Percentiles rank a stretch among this genome's conserved stretches.
Evolutionary conservation across 805 yeast species (phyloP).

Genomic region (Kluyveromyces siamensis): DNA sequence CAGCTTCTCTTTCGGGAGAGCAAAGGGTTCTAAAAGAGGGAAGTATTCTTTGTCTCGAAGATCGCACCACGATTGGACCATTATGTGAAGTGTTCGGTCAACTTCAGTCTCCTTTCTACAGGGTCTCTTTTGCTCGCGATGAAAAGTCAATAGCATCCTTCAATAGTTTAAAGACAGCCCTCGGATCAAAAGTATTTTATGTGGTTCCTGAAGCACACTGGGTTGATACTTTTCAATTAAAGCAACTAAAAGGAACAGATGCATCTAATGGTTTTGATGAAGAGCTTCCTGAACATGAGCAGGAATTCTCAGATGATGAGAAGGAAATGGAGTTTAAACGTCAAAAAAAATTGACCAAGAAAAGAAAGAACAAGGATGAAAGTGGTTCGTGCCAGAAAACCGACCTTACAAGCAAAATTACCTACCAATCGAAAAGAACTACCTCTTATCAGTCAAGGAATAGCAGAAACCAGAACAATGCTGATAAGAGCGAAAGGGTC

Average conservation of each 20-base stretch:
- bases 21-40: slow-evolving; percentile 73
- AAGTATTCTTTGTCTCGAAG: slow-evolving; percentile 69
- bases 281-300: slow-evolving; percentile 87
- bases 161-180: slow-evolving; percentile 35
- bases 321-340: slow-evolving; percentile 66
- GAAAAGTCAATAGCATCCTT: slow-evolving; percentile 38
- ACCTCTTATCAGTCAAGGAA: slow-evolving; percentile 1
- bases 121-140: slow-evolving; percentile 39
- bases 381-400: not conserved
- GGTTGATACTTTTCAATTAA: slow-evolving; percentile 64
- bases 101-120: slow-evolving; percentile 68
- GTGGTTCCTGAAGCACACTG: slow-evolving; percentile 79
- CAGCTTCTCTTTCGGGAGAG: slow-evolving; percentile 74
- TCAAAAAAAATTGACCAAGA: slow-evolving; percentile 51
- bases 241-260: slow-evolving; percentile 74
- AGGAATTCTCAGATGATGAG: slow-evolving; percentile 93
- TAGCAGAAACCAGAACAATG: slow-evolving; percentile 7
- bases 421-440: not conserved
- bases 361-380: slow-evolving; percentile 29
- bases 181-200: slow-evolving; percentile 56
- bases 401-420: not conserved
- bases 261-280: slow-evolving; percentile 94
- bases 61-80: slow-evolving; percentile 62
- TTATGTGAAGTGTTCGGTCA: slow-evolving; percentile 87
- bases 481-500: not conserved